A percentile compares a stretch with the other conserved stretches of the same genome.
phyloP scores from a whole-genome alignment of 768 basidiomycete genomes.

The Rhodocollybia butyracea region DNA sequence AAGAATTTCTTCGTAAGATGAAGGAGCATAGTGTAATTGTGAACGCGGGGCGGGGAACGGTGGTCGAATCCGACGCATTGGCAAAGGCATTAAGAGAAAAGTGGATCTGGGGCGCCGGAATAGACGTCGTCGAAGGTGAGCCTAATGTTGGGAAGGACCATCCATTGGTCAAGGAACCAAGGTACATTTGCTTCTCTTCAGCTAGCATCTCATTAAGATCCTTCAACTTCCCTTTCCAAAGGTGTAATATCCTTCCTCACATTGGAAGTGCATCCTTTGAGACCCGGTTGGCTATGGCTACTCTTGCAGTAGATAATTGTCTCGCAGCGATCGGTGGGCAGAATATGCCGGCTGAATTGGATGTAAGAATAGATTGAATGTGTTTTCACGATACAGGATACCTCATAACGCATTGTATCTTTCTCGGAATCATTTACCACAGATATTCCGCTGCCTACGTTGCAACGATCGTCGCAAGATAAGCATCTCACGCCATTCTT shows the following conservation, averaged over 20 bases:
- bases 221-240: too few species aligned
- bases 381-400: too few species aligned
- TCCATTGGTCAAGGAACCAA: constrained; percentile 73
- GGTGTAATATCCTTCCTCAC: constrained; percentile 84
- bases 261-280: constrained; percentile 88
- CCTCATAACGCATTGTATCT: too few species aligned
- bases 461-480: too few species aligned
- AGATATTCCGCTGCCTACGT: too few species aligned
- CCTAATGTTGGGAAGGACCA: constrained; percentile 73
- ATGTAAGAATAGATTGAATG: too few species aligned
- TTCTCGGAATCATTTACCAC: too few species aligned
- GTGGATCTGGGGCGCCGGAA: constrained; percentile 88
- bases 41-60: constrained; percentile 80
- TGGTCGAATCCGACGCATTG: constrained; percentile 90
- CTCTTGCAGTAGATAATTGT: constrained; percentile 66
- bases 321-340: constrained; percentile 51
- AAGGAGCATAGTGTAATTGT: constrained; percentile 80
- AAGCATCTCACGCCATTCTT: too few species aligned
- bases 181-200: constrained; percentile 33
- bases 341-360: constrained; percentile 53
- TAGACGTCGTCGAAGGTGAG: constrained; percentile 95
- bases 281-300: constrained; percentile 81
- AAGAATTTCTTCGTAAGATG: constrained; percentile 75
- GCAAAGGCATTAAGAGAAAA: constrained; percentile 71
- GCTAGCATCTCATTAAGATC: neutral